Conservation (phyloP, 352 stramenopile genomes). For the Phytophthora cryptogea region DNA sequence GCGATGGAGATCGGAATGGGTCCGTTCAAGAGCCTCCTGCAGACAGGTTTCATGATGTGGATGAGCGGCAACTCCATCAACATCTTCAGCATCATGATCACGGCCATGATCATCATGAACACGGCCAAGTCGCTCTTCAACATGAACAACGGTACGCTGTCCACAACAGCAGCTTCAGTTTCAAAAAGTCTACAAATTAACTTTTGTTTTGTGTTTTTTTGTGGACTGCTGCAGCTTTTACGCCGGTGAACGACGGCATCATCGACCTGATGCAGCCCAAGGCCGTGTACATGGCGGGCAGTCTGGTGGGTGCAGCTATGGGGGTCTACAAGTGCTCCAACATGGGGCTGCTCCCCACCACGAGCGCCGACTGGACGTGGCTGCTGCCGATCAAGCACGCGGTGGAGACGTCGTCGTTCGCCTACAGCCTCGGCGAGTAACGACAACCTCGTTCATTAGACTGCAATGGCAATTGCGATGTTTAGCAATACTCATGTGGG, state of each 20-base stretch:
- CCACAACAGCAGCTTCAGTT: not conserved
- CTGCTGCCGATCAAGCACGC: slow-evolving; percentile 86
- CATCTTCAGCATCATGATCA: slow-evolving; percentile 97
- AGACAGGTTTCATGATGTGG: slow-evolving; percentile 97
- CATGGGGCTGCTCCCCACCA: slow-evolving; percentile 93
- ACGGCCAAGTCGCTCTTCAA: slow-evolving; percentile 91
- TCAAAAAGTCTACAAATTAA: not conserved
- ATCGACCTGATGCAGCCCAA: slow-evolving; percentile 89
- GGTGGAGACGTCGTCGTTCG: slow-evolving; percentile 78
- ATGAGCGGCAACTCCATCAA: slow-evolving; percentile 95
- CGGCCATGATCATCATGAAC: slow-evolving; percentile 92
- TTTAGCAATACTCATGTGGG: slow-evolving; percentile 36
- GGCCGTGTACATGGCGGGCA: slow-evolving; percentile 88
- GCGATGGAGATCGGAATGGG: slow-evolving; percentile 91
- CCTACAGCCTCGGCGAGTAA: slow-evolving; percentile 48
- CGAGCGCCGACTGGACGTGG: slow-evolving; percentile 92
- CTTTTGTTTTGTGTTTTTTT: not conserved
- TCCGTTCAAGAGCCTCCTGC: slow-evolving; percentile 92
- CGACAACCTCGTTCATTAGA: not conserved
- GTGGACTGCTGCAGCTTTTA: slow-evolving; percentile 54
- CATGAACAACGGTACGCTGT: slow-evolving; percentile 57
- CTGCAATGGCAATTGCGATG: slow-evolving; percentile 6
- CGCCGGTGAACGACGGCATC: slow-evolving; percentile 70
- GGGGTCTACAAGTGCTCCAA: slow-evolving; percentile 93
- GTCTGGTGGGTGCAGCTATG: slow-evolving; percentile 85